These are phyloP conservation scores for Pyricularia grisea DNA, from an alignment of 2,329 filamentous ascomycete species.

Conservation along the genomic window DNA sequence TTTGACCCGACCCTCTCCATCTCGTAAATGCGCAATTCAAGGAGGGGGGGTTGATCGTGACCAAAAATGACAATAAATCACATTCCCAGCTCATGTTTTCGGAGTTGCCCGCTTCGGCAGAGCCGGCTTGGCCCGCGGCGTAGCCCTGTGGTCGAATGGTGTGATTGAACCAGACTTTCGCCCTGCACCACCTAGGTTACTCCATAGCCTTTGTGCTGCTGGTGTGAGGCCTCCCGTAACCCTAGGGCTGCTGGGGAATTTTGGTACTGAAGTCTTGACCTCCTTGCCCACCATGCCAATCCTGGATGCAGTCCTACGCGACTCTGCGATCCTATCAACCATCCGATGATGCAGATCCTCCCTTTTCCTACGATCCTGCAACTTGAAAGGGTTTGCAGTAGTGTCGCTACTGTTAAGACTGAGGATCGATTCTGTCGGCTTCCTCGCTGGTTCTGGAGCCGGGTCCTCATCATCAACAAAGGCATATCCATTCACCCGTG, in stretches of 20 bases:
- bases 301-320: constrained; percentile 53
- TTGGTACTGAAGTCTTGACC: constrained; percentile 54
- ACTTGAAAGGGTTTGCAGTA: constrained; percentile 71
- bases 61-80: not conserved
- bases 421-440: constrained; percentile 28
- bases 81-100: not conserved
- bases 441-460: constrained; percentile 28
- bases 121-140: constrained; percentile 3
- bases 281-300: constrained; percentile 51
- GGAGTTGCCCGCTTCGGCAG: constrained; percentile 3
- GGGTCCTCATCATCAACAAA: constrained; percentile 80
- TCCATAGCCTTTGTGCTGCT: constrained; percentile 61
- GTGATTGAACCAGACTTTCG: constrained; percentile 8
- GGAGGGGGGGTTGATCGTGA: not conserved
- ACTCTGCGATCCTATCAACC: constrained; percentile 71
- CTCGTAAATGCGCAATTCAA: not conserved
- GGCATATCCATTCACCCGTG: constrained; percentile 83
- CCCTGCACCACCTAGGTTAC: constrained; percentile 41
- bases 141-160: constrained; percentile 2
- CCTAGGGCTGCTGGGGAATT: constrained; percentile 57
- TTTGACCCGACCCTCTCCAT: not conserved
- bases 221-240: constrained; percentile 56
- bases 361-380: constrained; percentile 63
- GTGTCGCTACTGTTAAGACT: constrained; percentile 49
- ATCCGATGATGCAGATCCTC: constrained; percentile 79